Evolutionary conservation across 2,329 filamentous ascomycete species (phyloP), one percentile per base, ranked within the genome.

Genomic region (Moelleriella libera): DNA sequence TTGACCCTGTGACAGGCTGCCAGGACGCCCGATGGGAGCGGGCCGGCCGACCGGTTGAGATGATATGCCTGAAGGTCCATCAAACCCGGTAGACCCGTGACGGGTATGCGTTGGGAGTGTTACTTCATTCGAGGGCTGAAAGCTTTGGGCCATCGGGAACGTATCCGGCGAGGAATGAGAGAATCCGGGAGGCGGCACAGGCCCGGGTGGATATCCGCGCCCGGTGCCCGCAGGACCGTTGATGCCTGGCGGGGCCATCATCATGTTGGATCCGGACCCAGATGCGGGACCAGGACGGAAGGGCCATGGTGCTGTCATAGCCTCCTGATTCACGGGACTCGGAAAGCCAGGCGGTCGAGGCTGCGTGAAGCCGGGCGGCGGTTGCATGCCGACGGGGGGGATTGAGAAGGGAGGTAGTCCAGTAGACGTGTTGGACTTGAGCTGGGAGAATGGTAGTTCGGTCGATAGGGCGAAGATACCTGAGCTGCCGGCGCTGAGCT

Each of bases 21-120:
- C 82, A 1, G 92, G 90, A 34, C 88, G 78, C 52, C 90, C 87
- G 52, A 97, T 96, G 1, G 90, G 90, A 29, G 85, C 79, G 30
- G 89, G 90, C 47, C 88, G 78, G 43, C 83, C 76, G 51, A 94
- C 90, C 1, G 86, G 85, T 52, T 88, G 82, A 34, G 82, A 72
- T 47, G 78, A 70, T 9, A 71, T 63, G 30, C 67, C 64, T 6
- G 67, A 59, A 5, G 63, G 54, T n/a, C 70, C 69, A 7, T 89
- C 84, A 51, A 82, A 79, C 10, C 82, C 82, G 10, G 72, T 72
- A 5, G 88, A 94, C 9, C 78, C 74, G 55, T 94, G 87, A 51
- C 88, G 76, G 7, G 83, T 83, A 64, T 94, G 88, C 5, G 76
- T 63, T 45, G 70, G 61, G 6, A 70, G 62, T 6, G 55, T 55